phyloP scores from a whole-genome alignment of 208 protist species.

The Trypanosoma conorhini region DNA sequence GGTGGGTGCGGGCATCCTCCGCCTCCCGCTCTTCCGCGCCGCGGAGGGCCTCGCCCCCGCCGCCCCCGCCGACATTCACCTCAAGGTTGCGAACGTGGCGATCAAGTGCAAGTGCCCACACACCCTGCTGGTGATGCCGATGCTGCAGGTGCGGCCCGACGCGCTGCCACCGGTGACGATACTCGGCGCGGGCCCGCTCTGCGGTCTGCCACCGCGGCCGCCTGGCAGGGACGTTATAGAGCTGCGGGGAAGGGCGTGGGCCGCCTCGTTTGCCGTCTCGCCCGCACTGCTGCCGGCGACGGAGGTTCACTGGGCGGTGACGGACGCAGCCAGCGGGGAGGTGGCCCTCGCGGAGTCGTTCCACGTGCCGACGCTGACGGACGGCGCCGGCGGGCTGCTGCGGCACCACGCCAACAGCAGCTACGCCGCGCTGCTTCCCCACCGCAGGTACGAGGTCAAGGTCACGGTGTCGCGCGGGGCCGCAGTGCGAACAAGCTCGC shows the following conservation, averaged over 20 bases:
- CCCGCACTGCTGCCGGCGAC: conserved; percentile 55
- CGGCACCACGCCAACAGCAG: conserved; percentile 44
- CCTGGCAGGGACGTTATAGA: conserved; percentile 18
- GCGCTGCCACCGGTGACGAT: conserved; percentile 35
- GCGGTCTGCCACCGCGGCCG: conserved; percentile 29
- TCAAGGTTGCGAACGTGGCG: conserved; percentile 71
- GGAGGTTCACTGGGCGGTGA: conserved; percentile 52
- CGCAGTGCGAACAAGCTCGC: conserved; percentile 13
- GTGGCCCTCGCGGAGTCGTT: conserved; percentile 32
- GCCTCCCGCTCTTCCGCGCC: conserved; percentile 9
- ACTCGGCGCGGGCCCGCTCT: conserved; percentile 34
- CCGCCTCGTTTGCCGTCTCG: conserved; percentile 51
- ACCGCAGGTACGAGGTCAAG: conserved; percentile 52
- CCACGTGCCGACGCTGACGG: conserved; percentile 27
- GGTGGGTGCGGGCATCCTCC: conserved; percentile 33
- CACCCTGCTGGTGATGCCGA: conserved; percentile 80
- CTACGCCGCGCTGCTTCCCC: conserved; percentile 50
- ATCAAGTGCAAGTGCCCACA: conserved; percentile 92
- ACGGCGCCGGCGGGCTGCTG: conserved; percentile 14
- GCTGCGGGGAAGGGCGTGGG: conserved; percentile 25
- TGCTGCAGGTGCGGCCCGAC: conserved; percentile 59
- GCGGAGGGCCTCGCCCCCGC: not conserved
- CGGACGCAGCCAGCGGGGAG: not conserved
- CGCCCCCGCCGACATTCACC: conserved; percentile 54
- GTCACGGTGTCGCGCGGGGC: conserved; percentile 32